Percentiles rank a stretch among this genome's conserved stretches.
These are phyloP conservation scores for Diaporthe caulivora DNA, from an alignment of 2,329 filamentous ascomycete species.

Conservation along the genomic window DNA sequence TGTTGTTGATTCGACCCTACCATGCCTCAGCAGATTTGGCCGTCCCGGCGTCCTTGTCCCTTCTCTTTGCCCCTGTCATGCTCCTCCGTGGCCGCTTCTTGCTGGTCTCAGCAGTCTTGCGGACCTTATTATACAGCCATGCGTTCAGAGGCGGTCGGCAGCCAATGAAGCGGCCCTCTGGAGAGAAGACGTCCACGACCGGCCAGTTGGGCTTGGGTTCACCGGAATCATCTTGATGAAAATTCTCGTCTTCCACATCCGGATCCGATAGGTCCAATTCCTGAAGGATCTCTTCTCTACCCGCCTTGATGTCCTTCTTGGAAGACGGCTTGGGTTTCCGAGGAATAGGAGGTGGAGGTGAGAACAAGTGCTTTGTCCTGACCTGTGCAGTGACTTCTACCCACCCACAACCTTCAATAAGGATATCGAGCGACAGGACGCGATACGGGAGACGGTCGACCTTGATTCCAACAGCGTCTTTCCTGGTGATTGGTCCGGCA, in stretches of 20 bases:
- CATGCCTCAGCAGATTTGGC: slow-evolving; percentile 1
- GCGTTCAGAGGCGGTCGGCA: slow-evolving; percentile 77
- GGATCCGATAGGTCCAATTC: slow-evolving; percentile 47
- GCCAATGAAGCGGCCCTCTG: slow-evolving; percentile 84
- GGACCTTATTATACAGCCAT: slow-evolving; percentile 73
- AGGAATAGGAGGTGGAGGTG: slow-evolving; percentile 31
- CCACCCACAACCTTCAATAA: slow-evolving; percentile 95
- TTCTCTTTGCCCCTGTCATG: slow-evolving; percentile 64
- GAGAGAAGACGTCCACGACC: slow-evolving; percentile 85
- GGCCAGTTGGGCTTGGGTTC: slow-evolving; percentile 66
- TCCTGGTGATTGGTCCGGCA: slow-evolving; percentile 78
- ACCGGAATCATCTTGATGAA: slow-evolving; percentile 33
- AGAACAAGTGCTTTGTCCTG: slow-evolving; percentile 65
- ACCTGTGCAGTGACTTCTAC: slow-evolving; percentile 89
- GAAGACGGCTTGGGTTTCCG: slow-evolving; percentile 9
- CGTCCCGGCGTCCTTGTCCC: slow-evolving; percentile 36
- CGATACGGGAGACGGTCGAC: slow-evolving; percentile 81
- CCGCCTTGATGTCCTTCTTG: slow-evolving; percentile 40
- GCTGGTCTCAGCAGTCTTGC: slow-evolving; percentile 54
- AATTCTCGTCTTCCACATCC: slow-evolving; percentile 35
- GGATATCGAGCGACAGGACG: slow-evolving; percentile 83
- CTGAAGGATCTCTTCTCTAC: slow-evolving; percentile 42
- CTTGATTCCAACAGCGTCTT: slow-evolving; percentile 71
- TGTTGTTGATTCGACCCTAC: background rate
- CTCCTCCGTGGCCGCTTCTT: slow-evolving; percentile 73